Evolutionary conservation across 2,329 filamentous ascomycete genomes (phyloP), one percentile per base, ranked within the genome.

Genomic region (Exserohilum rostratum): DNA sequence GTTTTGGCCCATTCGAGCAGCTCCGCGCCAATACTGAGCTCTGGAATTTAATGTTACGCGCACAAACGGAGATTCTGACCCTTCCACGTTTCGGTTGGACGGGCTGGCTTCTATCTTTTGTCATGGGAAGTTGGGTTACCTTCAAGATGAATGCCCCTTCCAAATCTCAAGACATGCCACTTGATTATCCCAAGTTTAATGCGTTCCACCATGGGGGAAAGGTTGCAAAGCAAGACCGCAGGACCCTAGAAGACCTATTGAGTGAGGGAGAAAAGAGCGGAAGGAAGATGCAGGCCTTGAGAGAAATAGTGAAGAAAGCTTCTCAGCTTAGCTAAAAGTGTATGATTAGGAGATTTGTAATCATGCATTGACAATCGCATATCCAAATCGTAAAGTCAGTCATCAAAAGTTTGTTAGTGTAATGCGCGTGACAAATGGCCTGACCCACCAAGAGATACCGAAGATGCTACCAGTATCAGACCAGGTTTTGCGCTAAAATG

Each of bases 161-260:
- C 4, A 9, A 27, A 20, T 10, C 31, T 5, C 27, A 17, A 42
- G 31, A 2, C 42, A 57, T 46, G 31, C 45, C n/a, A 53, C 58
- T 31, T 45, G 29, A 59, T 61, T n/a, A 17, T 61, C 30, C 20
- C 15, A 7, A 53, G 46, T 68, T 66, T 39, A 66, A 65, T 46
- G 57, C 55, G 5, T 65, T 62, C 45, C 63, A 66, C 42, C 61
- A 66, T 55, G 65, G 65, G 3, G 39, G 30, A 1, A 66, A 68
- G 49, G 61, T 65, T 13, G 30, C 47, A 7, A 55, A 60, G 40
- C 63, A 68, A 39, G 63, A 66, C 55, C 17, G 63, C 5, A 13
- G 15, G 22, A 22, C 46, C 10, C 17, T 68, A 20, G 50, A 64
- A 25, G 57, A 63, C 10, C 1, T 66, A 1, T 6, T 61, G 9